Base-by-base conservation (phyloP, 2,329 filamentous ascomycete genomes). In the Domatiomyces globalis region DNA sequence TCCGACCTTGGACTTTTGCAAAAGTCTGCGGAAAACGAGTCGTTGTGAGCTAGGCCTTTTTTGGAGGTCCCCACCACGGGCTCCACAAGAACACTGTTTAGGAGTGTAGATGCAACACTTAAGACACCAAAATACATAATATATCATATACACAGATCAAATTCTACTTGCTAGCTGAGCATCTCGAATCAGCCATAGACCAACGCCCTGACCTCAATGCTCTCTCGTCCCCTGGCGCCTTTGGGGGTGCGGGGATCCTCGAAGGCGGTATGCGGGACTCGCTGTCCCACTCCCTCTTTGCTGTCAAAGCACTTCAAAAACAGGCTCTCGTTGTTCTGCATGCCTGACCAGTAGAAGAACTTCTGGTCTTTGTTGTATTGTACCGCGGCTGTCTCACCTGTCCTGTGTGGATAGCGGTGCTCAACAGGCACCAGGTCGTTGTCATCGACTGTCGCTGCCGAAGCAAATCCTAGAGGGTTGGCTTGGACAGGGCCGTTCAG, bases 121-220 rank as follows among this genome's bases (percentile, higher is more conserved):
- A 25, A 3, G 22, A 25, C 6, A 33, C 9, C 10, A 12, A 33
- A 3, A 12, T 33, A 33, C 8, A 9, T 7, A 9, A 12, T 9
- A 33, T 33, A 5, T 9, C 29, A 12, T 33, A 39, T 15, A 15
- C 33, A 39, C 33, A 39, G 15, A 39, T 15, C 33, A 39, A 39
- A 39, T 15, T 7, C 15, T 15, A 39, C 10, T 15, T 15, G 10
- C 33, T 39, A 10, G 9, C 22, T 25, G 22, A 25, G 6, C 33
- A 5, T 15, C n/a, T 2, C 4, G 19, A 45, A 10, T 45, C 43
- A 71, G 17, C 84, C 85, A 73, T 95, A 94, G 0, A 95, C 84
- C 66, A 95, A 72, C 36, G 85, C 81, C 60, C 89, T 76, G 15
- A 95, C 85, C 67, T 95, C 89, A 64, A 95, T 94, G 64, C 87